Base-by-base conservation (phyloP, 805 yeast species). In the Saturnispora quitensis region DNA sequence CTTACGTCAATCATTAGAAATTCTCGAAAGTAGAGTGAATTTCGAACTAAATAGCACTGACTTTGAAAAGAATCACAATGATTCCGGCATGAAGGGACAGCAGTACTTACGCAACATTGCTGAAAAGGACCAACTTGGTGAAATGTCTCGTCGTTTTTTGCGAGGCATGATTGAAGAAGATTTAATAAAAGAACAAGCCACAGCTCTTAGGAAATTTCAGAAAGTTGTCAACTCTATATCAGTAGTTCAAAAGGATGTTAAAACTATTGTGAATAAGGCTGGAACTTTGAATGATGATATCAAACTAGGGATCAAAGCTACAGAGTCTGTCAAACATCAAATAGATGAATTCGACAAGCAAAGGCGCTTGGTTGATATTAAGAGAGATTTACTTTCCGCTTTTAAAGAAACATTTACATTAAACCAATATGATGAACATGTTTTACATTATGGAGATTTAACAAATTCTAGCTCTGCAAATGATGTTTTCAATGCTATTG, bases 351-450 rank as follows among this genome's bases (percentile, higher is more conserved):
- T 74, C 38, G 64, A 62, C 46, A 51, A 60, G 7, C 63, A 72
- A 34, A 68, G 68, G 49, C 63, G 63, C 18, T 45, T 66, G n/a
- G 50, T 75, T 28, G 61, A 60, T n/a, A 54, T 83, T 47, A 80
- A 83, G 58, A 81, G 77, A 60, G 64, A 71, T 36, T 60, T 86
- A 1, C 64, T 86, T 40, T 58, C 66, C 0, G 73, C 75, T 28
- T 78, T 85, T 57, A 80, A 81, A 55, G 72, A 74, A 4, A 77
- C 77, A 52, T 88, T 86, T 61, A 78, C 90, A 0, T 65, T 91
- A 43, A 76, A 76, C 43, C 90, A 83, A 54, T 77, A 79, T 52
- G 97, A 91, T 58, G 82, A 80, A 44, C 84, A 78, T 58, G 66
- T 76, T 6, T 35, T 56, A 15, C 45, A 47, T 45, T 54, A 42